Evolutionary conservation across 225 moss, liverwort and hornwort species (phyloP).

Genomic region (Marchantia polymorpha): DNA sequence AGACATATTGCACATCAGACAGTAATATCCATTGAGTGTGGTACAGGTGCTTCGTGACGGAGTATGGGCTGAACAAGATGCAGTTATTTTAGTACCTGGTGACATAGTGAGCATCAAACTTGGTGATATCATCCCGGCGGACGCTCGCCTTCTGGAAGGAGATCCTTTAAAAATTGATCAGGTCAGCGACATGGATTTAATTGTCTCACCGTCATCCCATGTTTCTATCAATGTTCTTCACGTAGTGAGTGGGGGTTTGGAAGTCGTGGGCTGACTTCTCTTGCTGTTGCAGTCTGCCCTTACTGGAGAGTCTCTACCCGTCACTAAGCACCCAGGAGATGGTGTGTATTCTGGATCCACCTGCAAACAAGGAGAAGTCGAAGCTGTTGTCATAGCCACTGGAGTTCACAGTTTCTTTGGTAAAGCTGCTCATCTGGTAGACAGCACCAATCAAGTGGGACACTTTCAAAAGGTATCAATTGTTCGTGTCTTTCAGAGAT

Average conservation of each 20-base stretch:
- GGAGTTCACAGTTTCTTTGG: conserved; percentile 29
- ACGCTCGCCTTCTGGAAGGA: conserved; percentile 27
- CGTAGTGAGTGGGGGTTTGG: no score
- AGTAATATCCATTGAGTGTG: background rate
- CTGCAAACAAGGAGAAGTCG: conserved; percentile 50
- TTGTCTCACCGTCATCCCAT: background rate
- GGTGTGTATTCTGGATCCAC: conserved; percentile 36
- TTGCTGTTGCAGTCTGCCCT: conserved; percentile 33
- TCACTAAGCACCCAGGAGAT: conserved; percentile 24
- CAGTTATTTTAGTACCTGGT: conserved; percentile 20
- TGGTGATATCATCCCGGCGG: conserved; percentile 26
- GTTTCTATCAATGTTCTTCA: no score
- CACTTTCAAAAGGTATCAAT: conserved; percentile 36
- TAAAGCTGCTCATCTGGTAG: conserved; percentile 25
- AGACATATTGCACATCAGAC: background rate
- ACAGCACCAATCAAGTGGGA: conserved; percentile 28
- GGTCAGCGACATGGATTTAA: conserved; percentile 16
- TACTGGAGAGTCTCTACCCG: conserved; percentile 25
- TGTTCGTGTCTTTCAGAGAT: background rate
- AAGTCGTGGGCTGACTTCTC: no score
- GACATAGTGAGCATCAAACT: conserved; percentile 30
- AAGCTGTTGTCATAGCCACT: conserved; percentile 28
- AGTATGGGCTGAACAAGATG: conserved; percentile 19
- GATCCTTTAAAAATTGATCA: conserved; percentile 41
- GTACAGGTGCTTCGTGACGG: conserved; percentile 24